Percentiles rank a stretch among this genome's conserved stretches.
Conservation (phyloP, 179 eudicot species). For the Spinacia oleracea region DNA sequence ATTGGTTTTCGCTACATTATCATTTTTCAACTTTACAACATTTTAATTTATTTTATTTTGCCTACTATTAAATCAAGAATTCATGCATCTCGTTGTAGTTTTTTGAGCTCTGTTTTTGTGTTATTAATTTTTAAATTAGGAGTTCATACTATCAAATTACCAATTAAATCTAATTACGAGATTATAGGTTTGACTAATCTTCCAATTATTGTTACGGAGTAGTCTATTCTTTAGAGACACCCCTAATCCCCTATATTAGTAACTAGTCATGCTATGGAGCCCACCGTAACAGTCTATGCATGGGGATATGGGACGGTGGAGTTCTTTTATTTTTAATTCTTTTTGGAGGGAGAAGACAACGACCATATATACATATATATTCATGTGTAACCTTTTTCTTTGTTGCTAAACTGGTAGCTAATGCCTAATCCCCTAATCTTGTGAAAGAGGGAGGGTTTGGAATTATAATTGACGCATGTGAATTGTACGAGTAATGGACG, state of each 20-base stretch:
- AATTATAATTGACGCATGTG: no score
- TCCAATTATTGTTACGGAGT: neutral
- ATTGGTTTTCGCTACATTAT: no score
- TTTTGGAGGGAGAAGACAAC: conserved; percentile 13
- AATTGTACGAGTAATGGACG: no score
- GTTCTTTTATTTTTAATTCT: neutral
- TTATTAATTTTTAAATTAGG: neutral
- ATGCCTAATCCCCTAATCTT: neutral
- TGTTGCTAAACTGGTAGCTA: neutral
- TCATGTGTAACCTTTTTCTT: neutral
- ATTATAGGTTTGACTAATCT: conserved; percentile 15
- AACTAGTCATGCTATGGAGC: conserved; percentile 20
- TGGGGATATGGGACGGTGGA: conserved; percentile 4
- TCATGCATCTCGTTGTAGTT: conserved; percentile 6
- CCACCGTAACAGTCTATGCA: conserved; percentile 18
- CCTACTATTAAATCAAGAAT: neutral
- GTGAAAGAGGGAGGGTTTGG: no score
- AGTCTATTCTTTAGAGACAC: neutral
- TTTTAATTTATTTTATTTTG: neutral
- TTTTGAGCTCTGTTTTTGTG: neutral
- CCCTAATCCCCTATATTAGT: neutral
- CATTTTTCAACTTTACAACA: no score
- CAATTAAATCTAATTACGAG: neutral
- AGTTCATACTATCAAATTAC: neutral
- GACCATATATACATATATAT: neutral